phyloP scores from a whole-genome alignment of 1,284 basidiomycete genomes.

The Cryptococcus jaspeensis region DNA sequence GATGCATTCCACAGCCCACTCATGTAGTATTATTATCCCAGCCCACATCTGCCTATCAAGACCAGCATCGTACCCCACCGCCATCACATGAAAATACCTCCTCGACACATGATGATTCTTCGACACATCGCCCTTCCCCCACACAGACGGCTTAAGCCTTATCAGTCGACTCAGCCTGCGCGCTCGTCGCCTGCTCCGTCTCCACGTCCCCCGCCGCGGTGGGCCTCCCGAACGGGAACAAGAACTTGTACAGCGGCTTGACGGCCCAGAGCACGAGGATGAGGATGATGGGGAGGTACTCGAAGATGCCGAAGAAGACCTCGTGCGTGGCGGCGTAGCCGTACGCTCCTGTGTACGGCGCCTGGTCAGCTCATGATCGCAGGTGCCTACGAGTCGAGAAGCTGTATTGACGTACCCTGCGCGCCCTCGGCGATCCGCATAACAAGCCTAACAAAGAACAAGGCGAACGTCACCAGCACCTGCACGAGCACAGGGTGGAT shows the following conservation, averaged over 20 bases:
- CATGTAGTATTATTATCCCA: too few relatives aligned
- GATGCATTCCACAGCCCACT: too few relatives aligned
- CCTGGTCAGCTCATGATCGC: background rate
- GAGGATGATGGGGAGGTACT: constrained; percentile 31
- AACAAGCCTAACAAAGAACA: constrained; percentile 32
- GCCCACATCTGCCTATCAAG: too few relatives aligned
- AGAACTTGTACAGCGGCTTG: constrained; percentile 28
- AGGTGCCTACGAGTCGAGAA: background rate
- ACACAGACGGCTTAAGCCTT: too few relatives aligned
- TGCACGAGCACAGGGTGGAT: constrained; percentile 23
- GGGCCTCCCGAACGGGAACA: background rate
- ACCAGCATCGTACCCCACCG: too few relatives aligned
- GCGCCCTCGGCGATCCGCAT: constrained; percentile 32
- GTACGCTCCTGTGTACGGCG: constrained; percentile 23
- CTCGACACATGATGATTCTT: too few relatives aligned
- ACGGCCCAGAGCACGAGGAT: constrained; percentile 31
- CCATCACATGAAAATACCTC: too few relatives aligned
- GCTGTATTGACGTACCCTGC: constrained; percentile 23
- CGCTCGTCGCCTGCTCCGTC: too few relatives aligned
- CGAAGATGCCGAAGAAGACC: constrained; percentile 31
- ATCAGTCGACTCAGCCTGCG: too few relatives aligned
- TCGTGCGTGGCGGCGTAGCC: constrained; percentile 29
- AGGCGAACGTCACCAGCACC: constrained; percentile 19
- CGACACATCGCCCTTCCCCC: too few relatives aligned
- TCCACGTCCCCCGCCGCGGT: too few relatives aligned